Conservation (phyloP, 805 yeast species). For the Yarrowia keelungensis region DNA sequence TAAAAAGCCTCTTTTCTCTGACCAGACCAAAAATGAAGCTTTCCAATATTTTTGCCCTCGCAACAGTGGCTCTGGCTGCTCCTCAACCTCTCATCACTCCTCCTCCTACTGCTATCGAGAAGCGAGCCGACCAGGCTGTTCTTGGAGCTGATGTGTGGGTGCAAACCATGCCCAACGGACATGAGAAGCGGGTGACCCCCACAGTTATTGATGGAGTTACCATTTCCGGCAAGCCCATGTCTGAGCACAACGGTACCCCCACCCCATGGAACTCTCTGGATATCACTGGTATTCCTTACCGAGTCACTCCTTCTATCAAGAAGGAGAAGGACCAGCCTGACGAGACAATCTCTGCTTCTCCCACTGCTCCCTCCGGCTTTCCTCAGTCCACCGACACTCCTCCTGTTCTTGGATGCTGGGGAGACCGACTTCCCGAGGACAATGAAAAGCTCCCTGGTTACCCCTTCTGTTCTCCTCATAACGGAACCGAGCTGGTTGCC, state of each 20-base stretch:
- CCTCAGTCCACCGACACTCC: slow-evolving; percentile 54
- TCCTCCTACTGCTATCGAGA: slow-evolving; percentile 12
- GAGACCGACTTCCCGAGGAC: slow-evolving; percentile 52
- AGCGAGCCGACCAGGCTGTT: slow-evolving; percentile 33
- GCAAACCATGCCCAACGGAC: slow-evolving; percentile 42
- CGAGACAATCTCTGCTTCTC: slow-evolving; percentile 53
- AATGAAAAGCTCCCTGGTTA: slow-evolving; percentile 46
- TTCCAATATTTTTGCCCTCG: slow-evolving; percentile 19
- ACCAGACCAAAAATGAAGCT: neutral
- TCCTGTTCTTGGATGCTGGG: slow-evolving; percentile 56
- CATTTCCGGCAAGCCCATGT: slow-evolving; percentile 54
- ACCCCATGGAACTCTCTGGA: slow-evolving; percentile 57
- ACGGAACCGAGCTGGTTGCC: slow-evolving; percentile 56
- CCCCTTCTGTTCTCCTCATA: slow-evolving; percentile 55
- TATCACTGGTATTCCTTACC: slow-evolving; percentile 55
- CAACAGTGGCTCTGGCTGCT: slow-evolving; percentile 32
- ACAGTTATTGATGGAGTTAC: slow-evolving; percentile 66
- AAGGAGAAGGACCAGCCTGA: slow-evolving; percentile 44
- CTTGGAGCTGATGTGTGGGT: slow-evolving; percentile 42
- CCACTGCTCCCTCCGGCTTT: slow-evolving; percentile 52
- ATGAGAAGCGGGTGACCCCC: slow-evolving; percentile 61
- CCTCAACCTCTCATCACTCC: slow-evolving; percentile 36
- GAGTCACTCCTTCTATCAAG: slow-evolving; percentile 53
- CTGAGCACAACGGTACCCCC: slow-evolving; percentile 47
- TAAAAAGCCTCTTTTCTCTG: neutral